Evolutionary conservation across 1,139 yeast species (phyloP), one percentile per base, ranked within the genome.

Genomic region (Protomyces macrosporus): DNA sequence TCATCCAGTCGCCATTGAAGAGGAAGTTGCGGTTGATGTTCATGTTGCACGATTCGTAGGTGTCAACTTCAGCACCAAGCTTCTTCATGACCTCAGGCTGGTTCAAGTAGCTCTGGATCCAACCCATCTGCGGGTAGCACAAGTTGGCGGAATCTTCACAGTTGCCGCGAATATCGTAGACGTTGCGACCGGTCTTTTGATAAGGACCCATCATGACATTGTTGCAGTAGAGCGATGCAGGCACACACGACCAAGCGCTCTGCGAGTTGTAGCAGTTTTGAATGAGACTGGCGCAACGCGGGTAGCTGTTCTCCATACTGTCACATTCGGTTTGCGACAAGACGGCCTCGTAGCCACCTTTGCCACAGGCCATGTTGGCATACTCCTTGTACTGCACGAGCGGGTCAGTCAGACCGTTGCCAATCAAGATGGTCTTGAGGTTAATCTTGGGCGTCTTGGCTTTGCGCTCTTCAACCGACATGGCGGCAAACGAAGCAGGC

Each of bases 331-430:
- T 91, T 60, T 87, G 88, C 45, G 82, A 79, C 71, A 93, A 79
- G 7, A 90, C 95, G 7, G 95, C 80, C 69, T 97, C 97, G 39
- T 65, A 65, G n/a, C 62, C 62, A 10, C 62, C 45, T 36, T 48
- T 59, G 16, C 66, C 67, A 77, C 98, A 93, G 9, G 97, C 98
- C 98, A 93, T 93, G 75, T 95, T 96, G 78, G 88, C 88, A 77
- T 90, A 93, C 75, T 85, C 85, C 70, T 86, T 87, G 75, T 87
- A 88, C 78, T 93, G 98, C 68, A 85, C 84, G 75, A 89, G 82
- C 14, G 96, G 91, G 76, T 93, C 98, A 63, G 97, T 90, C 73
- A 93, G 83, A 65, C 98, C 98, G 74, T 93, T 93, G 73, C 98
- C 98, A 73, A 93, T 91, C 76, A 93, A 78, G 53, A 93, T 90